These are phyloP conservation scores for Cucurbita maxima DNA, from an alignment of 306 rosid species.

Conservation along the genomic window DNA sequence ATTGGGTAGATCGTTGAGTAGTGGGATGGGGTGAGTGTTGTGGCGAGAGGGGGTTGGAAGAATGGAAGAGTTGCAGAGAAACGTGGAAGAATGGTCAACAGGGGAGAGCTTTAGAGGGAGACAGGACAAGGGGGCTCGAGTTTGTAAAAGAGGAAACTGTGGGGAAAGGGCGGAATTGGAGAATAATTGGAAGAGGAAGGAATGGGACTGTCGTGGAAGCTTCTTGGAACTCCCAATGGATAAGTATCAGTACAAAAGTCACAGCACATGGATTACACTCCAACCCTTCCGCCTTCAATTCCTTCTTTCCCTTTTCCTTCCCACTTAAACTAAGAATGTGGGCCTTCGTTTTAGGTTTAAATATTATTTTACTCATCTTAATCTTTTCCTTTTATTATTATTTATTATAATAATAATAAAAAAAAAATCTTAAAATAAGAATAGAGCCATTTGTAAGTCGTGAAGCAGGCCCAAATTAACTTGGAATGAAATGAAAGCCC, in stretches of 20 bases:
- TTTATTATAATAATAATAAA: no score
- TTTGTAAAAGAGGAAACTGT: neutral
- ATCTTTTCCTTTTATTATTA: no score
- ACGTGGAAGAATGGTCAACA: neutral
- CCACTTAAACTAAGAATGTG: no score
- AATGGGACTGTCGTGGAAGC: neutral
- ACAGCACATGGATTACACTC: neutral
- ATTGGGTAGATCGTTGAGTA: neutral
- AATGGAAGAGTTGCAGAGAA: neutral
- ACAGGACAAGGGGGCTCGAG: neutral
- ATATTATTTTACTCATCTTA: no score
- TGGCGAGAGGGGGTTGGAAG: neutral
- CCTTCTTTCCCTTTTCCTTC: neutral
- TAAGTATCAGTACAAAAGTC: neutral
- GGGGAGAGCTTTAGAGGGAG: neutral
- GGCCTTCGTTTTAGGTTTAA: no score
- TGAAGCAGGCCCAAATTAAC: no score
- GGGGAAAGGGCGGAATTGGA: neutral
- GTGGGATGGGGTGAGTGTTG: neutral
- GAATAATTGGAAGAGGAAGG: neutral
- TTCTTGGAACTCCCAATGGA: slow-evolving; percentile 6
- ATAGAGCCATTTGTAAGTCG: no score
- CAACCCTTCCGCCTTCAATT: neutral
- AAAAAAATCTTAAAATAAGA: no score
- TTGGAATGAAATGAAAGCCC: no score